Evolutionary conservation across 192 early-diverging fungal genomes (phyloP), one percentile per base, ranked within the genome.

Genomic region (Coemansia sp.): DNA sequence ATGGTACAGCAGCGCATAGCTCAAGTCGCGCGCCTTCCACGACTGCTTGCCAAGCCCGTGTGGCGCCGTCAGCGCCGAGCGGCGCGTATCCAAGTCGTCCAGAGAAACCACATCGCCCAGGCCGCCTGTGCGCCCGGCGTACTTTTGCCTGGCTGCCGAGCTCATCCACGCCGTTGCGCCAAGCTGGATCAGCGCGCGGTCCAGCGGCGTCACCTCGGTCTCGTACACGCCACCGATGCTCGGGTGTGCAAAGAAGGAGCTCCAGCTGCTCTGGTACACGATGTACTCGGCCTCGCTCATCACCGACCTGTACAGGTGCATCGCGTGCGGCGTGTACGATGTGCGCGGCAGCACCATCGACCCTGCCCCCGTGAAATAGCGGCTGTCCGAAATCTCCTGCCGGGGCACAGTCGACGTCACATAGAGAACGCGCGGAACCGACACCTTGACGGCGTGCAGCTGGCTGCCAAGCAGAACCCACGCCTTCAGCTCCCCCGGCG

Each of bases 151-250:
- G 11, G 81, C 81, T 15, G 62, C 56, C 4, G 72, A 35, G 45
- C 67, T 45, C 36, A 78, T 59, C 75, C 73, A 72, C 36, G 70
- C 72, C 10, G 76, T 72, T 1, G 89, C 90, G 5, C 95, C 95
- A 7, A 96, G 46, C 52, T 89, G 79, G 5, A 95, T 86, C 55
- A 99, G 77, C 12, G 92, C 95, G 2, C 95, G 89, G 56, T 90
- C 89, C 53, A 92, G 56, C 5, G 93, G 73, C 16, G 93, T 90
- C 6, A 97, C 74, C 63, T 97, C 90, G 0, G 93, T 91, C 85
- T 99, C 97, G 72, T 99, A 99, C 8, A 97, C 93, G 41, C 96
- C 97, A 63, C 92, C 93, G 34, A 95, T 90, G 30, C 89, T 83
- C 24, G 94, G 91, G 74, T 96, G 90, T 64, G 89, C 93, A 63